phyloP scores from a whole-genome alignment of 2,329 filamentous ascomycete species.

The Beauveria caledonica region DNA sequence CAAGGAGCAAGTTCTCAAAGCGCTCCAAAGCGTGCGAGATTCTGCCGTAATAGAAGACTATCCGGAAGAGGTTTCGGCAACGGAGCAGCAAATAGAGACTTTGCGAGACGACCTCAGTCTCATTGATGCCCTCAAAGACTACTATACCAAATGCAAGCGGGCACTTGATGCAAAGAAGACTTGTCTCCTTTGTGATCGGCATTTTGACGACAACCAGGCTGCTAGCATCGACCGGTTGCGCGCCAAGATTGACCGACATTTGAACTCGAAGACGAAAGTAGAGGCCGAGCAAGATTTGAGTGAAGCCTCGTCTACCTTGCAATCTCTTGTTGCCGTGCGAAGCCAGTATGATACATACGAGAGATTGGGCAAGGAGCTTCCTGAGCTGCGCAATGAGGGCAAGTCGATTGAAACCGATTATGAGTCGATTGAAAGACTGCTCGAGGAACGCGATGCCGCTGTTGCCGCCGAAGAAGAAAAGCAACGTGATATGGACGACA shows the following conservation, averaged over 20 bases:
- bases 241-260: conserved; percentile 56
- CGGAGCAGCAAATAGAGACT: conserved; percentile 50
- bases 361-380: conserved; percentile 64
- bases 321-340: conserved; percentile 53
- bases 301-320: conserved; percentile 40
- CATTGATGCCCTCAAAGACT: conserved; percentile 60
- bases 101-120: conserved; percentile 60
- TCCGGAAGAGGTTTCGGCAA: conserved; percentile 39
- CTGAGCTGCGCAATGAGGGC: conserved; percentile 56
- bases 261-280: conserved; percentile 54
- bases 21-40: conserved; percentile 36
- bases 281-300: conserved; percentile 55
- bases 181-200: conserved; percentile 68
- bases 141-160: conserved; percentile 60
- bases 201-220: conserved; percentile 52
- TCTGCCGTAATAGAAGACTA: conserved; percentile 47
- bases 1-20: conserved; percentile 46
- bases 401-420: conserved; percentile 53
- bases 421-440: conserved; percentile 47
- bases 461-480: conserved; percentile 57
- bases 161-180: conserved; percentile 59
- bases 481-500: conserved; percentile 64
- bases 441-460: conserved; percentile 60
- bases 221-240: conserved; percentile 55
- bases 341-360: conserved; percentile 67